A percentile compares a stretch with the other conserved stretches of the same genome.
Evolutionary conservation across 2,329 filamentous ascomycete genomes (phyloP).

Genomic region (Beauveria australis): DNA sequence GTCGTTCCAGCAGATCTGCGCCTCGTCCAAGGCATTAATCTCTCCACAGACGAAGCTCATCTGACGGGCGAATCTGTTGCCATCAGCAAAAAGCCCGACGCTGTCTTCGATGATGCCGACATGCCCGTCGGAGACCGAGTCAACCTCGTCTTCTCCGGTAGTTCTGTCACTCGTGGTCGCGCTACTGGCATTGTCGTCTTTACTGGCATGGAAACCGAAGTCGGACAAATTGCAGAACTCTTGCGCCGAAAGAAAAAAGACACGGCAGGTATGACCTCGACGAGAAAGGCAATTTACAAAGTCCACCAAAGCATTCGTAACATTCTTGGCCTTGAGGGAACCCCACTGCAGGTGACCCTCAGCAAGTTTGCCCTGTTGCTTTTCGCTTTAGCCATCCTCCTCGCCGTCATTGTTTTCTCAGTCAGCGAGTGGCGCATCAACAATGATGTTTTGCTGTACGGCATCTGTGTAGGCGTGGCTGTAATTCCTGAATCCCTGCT

Average conservation of each 20-base stretch:
- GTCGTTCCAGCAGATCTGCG: conserved; percentile 63
- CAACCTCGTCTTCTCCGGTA: conserved; percentile 65
- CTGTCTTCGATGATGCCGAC: conserved; percentile 41
- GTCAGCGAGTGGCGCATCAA: conserved; percentile 45
- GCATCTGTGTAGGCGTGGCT: conserved; percentile 53
- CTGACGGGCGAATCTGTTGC: conserved; percentile 67
- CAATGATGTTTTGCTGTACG: conserved; percentile 52
- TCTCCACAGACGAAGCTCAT: conserved; percentile 67
- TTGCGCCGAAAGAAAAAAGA: conserved; percentile 49
- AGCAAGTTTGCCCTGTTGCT: conserved; percentile 77
- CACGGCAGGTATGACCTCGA: conserved; percentile 31
- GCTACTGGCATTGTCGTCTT: conserved; percentile 60
- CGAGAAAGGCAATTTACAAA: conserved; percentile 35
- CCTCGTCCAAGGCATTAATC: conserved; percentile 58
- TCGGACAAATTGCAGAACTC: conserved; percentile 66
- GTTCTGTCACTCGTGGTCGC: conserved; percentile 63
- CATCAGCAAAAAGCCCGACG: conserved; percentile 56
- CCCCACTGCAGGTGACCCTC: conserved; percentile 75
- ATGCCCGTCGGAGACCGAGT: conserved; percentile 60
- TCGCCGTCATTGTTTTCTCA: conserved; percentile 55
- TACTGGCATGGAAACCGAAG: conserved; percentile 67
- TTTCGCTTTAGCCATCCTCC: conserved; percentile 60
- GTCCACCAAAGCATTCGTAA: conserved; percentile 37
- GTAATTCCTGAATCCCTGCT: conserved; percentile 61
- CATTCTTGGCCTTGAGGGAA: conserved; percentile 62